These are phyloP conservation scores for Stephanodiscus minutulus DNA, from an alignment of 108 stramenopile genomes.

Conservation along the genomic window DNA sequence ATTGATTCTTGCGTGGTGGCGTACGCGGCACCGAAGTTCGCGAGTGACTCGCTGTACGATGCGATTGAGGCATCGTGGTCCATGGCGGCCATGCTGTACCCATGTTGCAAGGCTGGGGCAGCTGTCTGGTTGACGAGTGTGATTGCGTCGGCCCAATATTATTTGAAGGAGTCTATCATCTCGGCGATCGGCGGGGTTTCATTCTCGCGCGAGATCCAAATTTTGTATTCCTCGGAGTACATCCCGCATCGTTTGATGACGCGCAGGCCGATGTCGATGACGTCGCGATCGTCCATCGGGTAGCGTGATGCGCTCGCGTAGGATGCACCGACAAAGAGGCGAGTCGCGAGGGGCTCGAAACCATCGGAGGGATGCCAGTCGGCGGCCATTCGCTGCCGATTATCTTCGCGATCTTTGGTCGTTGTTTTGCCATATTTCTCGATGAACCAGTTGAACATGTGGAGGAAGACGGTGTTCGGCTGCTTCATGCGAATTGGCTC, in stretches of 20 bases:
- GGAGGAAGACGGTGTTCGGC: too few species aligned
- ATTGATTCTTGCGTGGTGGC: neutral
- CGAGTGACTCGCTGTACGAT: neutral
- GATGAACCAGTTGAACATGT: neutral
- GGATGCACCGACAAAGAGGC: neutral
- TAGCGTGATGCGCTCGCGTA: neutral
- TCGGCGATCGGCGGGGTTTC: neutral
- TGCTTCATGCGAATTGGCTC: too few species aligned
- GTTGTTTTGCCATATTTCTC: neutral
- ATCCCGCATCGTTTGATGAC: neutral
- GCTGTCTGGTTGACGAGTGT: neutral
- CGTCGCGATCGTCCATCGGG: neutral
- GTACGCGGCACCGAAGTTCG: neutral
- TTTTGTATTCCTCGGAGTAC: neutral
- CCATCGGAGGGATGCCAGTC: neutral
- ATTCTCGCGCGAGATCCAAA: neutral
- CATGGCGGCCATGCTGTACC: neutral
- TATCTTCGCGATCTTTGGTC: neutral
- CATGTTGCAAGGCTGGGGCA: neutral
- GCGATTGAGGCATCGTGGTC: neutral
- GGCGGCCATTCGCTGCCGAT: neutral
- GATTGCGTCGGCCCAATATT: neutral
- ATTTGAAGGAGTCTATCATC: neutral
- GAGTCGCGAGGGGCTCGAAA: neutral
- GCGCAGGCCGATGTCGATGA: neutral